Evolutionary conservation across 1,139 yeast species (phyloP).

Genomic region (Hansenula sp.): DNA sequence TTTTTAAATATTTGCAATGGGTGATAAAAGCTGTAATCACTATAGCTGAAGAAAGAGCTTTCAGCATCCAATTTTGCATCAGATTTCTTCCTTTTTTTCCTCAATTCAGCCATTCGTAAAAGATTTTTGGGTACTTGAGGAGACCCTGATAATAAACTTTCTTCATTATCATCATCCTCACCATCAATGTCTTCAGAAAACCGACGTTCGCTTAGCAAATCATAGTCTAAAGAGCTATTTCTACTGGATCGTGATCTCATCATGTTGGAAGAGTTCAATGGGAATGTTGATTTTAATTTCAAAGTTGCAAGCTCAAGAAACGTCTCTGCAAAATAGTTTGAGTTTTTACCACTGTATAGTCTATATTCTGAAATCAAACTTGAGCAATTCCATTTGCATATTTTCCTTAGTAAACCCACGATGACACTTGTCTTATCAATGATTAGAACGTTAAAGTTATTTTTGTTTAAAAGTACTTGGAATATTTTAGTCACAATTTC

Average conservation of each 20-base stretch:
- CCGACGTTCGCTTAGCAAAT: neutral
- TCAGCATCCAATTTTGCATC: constrained; percentile 28
- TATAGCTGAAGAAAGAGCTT: neutral
- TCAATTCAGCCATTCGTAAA: constrained; percentile 48
- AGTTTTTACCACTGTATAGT: constrained; percentile 65
- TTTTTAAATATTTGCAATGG: constrained; percentile 22
- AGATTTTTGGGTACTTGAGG: constrained; percentile 66
- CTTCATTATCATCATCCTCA: constrained; percentile 38
- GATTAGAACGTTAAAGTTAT: constrained; percentile 64
- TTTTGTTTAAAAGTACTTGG: constrained; percentile 55
- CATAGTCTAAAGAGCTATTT: neutral
- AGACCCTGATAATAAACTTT: constrained; percentile 52
- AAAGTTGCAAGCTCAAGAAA: constrained; percentile 69
- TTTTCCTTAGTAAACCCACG: constrained; percentile 72
- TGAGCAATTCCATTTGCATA: constrained; percentile 87
- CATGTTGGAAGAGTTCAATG: neutral
- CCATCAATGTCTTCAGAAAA: constrained; percentile 13
- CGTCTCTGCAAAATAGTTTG: constrained; percentile 77
- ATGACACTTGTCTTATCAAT: constrained; percentile 80
- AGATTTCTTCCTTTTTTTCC: constrained; percentile 35
- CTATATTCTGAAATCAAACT: constrained; percentile 83
- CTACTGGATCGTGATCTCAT: neutral
- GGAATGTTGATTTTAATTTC: constrained; percentile 31
- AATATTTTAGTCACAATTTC: constrained; percentile 52
- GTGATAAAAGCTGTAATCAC: constrained; percentile 16